Evolutionary conservation across 176 grass and related monocot species (phyloP).

Genomic region (Avena sativa): DNA sequence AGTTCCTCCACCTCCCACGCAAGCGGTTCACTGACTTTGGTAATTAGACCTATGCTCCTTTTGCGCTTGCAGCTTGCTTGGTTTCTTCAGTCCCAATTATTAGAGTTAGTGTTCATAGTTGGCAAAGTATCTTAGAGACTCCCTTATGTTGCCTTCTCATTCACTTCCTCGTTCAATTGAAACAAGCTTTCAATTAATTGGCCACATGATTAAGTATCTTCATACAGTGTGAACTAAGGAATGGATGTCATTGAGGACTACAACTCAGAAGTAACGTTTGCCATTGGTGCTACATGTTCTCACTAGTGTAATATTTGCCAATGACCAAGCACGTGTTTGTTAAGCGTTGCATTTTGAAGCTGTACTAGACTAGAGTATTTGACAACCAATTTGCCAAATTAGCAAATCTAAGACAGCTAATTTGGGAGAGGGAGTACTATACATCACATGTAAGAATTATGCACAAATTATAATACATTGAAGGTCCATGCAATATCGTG

Average conservation of each 20-base stretch:
- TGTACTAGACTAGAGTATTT: not conserved
- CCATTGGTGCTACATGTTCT: not conserved
- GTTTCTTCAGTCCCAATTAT: conserved; percentile 23
- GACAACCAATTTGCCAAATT: not conserved
- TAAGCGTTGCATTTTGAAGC: conserved; percentile 30
- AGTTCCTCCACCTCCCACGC: conserved; percentile 91
- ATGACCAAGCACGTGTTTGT: not conserved
- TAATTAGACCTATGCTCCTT: conserved; percentile 38
- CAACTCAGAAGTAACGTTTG: too few relatives aligned
- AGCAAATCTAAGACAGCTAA: too few relatives aligned
- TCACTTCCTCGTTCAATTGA: not conserved
- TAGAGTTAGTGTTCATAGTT: too few relatives aligned
- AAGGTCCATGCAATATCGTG: not conserved
- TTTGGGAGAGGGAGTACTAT: not conserved
- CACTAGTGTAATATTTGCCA: conserved; percentile 2
- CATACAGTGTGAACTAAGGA: not conserved
- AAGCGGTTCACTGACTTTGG: conserved; percentile 86
- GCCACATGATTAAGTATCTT: not conserved
- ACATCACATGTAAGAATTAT: not conserved
- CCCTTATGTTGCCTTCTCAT: not conserved
- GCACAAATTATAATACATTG: not conserved
- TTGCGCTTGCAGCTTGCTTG: conserved; percentile 2
- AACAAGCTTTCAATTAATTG: not conserved
- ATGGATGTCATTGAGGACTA: too few relatives aligned
- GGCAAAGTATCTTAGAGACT: not conserved